These are phyloP conservation scores for Gentiana macrophylla DNA, from an alignment of 257 asterid genomes.

Conservation along the genomic window DNA sequence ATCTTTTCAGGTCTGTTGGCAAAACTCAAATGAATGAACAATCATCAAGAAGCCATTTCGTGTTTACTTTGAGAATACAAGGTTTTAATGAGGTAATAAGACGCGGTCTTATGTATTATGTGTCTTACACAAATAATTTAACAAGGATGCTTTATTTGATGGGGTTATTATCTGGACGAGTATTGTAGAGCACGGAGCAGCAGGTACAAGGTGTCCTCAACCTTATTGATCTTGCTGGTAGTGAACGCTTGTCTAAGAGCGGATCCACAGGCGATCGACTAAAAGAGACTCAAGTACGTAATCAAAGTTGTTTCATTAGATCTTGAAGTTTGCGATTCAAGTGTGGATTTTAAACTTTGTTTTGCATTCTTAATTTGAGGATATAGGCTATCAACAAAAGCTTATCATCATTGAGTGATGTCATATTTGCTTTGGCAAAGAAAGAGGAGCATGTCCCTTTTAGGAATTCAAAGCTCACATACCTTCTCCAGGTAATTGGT, in stretches of 20 bases:
- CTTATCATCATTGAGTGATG: slow-evolving; percentile 85
- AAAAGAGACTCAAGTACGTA: slow-evolving; percentile 85
- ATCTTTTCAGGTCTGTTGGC: slow-evolving; percentile 64
- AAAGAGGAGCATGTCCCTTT: slow-evolving; percentile 92
- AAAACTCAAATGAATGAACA: slow-evolving; percentile 95
- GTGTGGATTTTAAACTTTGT: not conserved
- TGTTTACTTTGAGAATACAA: slow-evolving; percentile 66
- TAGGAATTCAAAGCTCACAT: slow-evolving; percentile 91
- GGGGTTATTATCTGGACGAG: not conserved
- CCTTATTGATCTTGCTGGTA: slow-evolving; percentile 94
- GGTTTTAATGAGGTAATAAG: slow-evolving; percentile 78
- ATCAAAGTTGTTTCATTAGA: slow-evolving; percentile 1
- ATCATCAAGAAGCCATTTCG: slow-evolving; percentile 92
- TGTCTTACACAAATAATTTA: no score
- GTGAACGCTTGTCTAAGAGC: slow-evolving; percentile 95
- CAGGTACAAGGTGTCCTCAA: slow-evolving; percentile 90
- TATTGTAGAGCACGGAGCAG: slow-evolving; percentile 65
- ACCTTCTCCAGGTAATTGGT: slow-evolving; percentile 85
- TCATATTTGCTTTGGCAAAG: slow-evolving; percentile 87
- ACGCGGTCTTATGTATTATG: no score
- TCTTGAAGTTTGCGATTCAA: slow-evolving; percentile 7
- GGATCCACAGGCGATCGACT: slow-evolving; percentile 88
- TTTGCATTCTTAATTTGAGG: not conserved
- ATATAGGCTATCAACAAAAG: slow-evolving; percentile 89
- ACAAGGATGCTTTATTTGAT: no score